These are phyloP conservation scores for Solanum gandarillasii DNA, from an alignment of 257 asterid species.

Conservation along the genomic window DNA sequence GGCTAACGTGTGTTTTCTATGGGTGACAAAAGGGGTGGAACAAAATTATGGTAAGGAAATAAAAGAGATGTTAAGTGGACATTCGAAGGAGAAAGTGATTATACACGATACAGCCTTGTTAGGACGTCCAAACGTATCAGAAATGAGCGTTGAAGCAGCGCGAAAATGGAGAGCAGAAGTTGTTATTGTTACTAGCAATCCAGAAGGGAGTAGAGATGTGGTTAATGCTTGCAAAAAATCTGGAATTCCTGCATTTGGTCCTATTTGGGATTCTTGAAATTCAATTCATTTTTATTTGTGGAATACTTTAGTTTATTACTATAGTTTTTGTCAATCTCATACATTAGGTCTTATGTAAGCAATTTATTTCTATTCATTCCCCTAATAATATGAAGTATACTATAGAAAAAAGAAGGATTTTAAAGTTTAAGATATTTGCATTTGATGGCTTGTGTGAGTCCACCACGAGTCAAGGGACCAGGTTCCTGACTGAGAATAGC, in stretches of 20 bases:
- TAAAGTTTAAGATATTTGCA: too few species aligned
- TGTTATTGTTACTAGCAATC: constrained; percentile 66
- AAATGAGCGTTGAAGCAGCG: constrained; percentile 46
- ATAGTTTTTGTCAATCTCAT: neutral
- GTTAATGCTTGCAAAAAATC: constrained; percentile 44
- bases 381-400: neutral
- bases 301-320: too few species aligned
- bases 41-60: constrained; percentile 53
- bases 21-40: constrained; percentile 70
- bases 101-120: constrained; percentile 55
- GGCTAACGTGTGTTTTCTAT: constrained; percentile 46
- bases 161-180: constrained; percentile 46
- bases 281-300: neutral
- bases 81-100: constrained; percentile 36
- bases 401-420: neutral
- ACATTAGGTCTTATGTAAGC: neutral
- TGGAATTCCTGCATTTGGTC: constrained; percentile 65
- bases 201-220: constrained; percentile 59
- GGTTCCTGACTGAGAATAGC: neutral
- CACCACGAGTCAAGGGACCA: neutral
- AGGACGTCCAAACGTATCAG: constrained; percentile 55
- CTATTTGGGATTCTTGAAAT: constrained; percentile 60
- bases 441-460: neutral
- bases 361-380: neutral
- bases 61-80: constrained; percentile 39